phyloP scores from a whole-genome alignment of 1,139 yeast species.

The Pichia sp. region DNA sequence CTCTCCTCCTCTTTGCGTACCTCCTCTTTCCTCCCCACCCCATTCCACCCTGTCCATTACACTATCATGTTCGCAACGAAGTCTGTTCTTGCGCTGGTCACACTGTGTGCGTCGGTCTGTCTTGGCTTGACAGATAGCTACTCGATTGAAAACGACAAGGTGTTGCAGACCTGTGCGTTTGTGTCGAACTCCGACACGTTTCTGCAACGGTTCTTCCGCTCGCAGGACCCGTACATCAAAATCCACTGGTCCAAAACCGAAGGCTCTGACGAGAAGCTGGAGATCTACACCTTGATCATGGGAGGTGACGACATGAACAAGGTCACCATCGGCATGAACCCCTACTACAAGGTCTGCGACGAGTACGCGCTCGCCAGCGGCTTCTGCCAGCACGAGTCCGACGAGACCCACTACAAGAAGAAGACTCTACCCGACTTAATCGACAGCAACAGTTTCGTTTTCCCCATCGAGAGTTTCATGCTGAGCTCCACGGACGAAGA shows the following conservation, averaged over 20 bases:
- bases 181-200: slow-evolving; percentile 26
- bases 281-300: slow-evolving; percentile 24
- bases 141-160: slow-evolving; percentile 20
- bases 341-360: slow-evolving; percentile 31
- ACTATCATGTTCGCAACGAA: not conserved
- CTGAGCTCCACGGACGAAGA: slow-evolving; percentile 13
- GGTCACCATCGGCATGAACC: slow-evolving; percentile 23
- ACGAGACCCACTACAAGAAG: slow-evolving; percentile 14
- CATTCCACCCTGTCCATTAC: too few relatives aligned
- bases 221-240: slow-evolving; percentile 10
- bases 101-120: not conserved
- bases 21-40: too few relatives aligned
- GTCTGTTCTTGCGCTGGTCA: not conserved
- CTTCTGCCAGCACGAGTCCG: slow-evolving; percentile 24
- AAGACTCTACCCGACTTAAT: slow-evolving; percentile 22
- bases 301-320: slow-evolving; percentile 25
- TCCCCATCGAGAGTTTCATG: slow-evolving; percentile 22
- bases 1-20: not conserved
- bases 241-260: slow-evolving; percentile 19
- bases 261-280: slow-evolving; percentile 9
- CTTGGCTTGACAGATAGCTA: slow-evolving; percentile 26
- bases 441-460: slow-evolving; percentile 15
- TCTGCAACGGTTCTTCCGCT: slow-evolving; percentile 10
- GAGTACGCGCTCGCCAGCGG: slow-evolving; percentile 24
- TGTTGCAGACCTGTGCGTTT: slow-evolving; percentile 31